phyloP scores from a whole-genome alignment of 306 rosid genomes.

The Mimosa bimucronata region DNA sequence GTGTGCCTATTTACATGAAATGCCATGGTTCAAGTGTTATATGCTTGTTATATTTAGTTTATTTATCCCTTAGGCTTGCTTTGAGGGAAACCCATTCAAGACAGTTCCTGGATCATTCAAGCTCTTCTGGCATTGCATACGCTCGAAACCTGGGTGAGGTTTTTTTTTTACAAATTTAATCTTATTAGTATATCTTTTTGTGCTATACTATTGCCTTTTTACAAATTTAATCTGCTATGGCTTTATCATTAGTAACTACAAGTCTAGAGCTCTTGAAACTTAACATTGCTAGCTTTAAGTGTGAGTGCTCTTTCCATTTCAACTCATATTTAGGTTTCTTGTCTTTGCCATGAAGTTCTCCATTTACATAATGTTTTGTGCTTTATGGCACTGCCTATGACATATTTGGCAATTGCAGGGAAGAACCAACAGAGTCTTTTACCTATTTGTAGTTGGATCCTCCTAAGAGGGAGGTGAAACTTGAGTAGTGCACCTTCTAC shows the following conservation, averaged over 20 bases:
- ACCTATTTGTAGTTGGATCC: slow-evolving; percentile 63
- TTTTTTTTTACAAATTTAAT: not conserved
- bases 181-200: not conserved
- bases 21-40: too few relatives aligned
- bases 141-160: slow-evolving; percentile 70
- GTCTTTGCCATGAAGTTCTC: not conserved
- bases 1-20: too few relatives aligned
- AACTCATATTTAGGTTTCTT: not conserved
- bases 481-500: slow-evolving; percentile 41
- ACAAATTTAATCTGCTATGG: too few relatives aligned
- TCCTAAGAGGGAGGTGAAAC: slow-evolving; percentile 57
- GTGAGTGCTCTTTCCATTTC: not conserved
- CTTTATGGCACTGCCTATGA: slow-evolving; percentile 2
- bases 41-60: not conserved
- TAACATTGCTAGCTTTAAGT: not conserved
- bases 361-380: not conserved
- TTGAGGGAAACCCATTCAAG: slow-evolving; percentile 96
- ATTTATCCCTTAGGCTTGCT: slow-evolving; percentile 70
- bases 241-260: not conserved
- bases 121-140: slow-evolving; percentile 96
- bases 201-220: not conserved
- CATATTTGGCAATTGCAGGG: slow-evolving; percentile 37
- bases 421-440: slow-evolving; percentile 70
- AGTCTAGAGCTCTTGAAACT: not conserved
- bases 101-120: slow-evolving; percentile 97